Evolutionary conservation across 2,329 filamentous ascomycete species (phyloP).

Genomic region (Colletotrichum sp.): DNA sequence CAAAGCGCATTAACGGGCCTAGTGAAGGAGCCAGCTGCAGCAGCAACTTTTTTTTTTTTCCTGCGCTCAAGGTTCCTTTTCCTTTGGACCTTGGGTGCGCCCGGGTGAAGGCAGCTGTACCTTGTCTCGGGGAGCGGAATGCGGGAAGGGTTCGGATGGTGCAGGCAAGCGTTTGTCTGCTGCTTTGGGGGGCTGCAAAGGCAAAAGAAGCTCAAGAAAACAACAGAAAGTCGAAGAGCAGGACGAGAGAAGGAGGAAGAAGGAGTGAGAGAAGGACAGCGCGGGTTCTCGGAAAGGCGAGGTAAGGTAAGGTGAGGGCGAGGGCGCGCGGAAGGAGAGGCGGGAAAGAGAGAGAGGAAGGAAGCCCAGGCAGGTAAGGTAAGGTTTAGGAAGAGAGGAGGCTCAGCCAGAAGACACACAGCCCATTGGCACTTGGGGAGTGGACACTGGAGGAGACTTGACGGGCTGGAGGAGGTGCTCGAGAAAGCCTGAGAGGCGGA

Average conservation of each 20-base stretch:
- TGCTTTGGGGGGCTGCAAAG: neutral
- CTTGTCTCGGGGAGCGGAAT: neutral
- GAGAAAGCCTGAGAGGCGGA: slow-evolving; percentile 4
- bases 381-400: neutral
- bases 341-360: neutral
- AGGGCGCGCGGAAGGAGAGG: neutral
- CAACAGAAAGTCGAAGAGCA: neutral
- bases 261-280: neutral
- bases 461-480: neutral
- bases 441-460: neutral
- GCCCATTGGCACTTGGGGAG: slow-evolving; percentile 10
- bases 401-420: slow-evolving; percentile 18
- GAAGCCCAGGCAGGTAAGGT: neutral
- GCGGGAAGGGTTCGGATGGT: neutral
- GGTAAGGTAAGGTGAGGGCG: neutral
- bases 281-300: neutral
- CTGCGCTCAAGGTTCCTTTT: neutral
- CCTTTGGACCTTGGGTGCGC: neutral
- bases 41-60: slow-evolving; percentile 4
- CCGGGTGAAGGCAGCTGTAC: neutral
- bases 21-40: slow-evolving; percentile 17
- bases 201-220: slow-evolving; percentile 6
- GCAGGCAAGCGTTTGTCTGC: neutral
- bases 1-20: slow-evolving; percentile 20
- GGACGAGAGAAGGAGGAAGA: neutral